phyloP scores from a whole-genome alignment of 176 grass and related monocot genomes.

The Melocanna baccifera region DNA sequence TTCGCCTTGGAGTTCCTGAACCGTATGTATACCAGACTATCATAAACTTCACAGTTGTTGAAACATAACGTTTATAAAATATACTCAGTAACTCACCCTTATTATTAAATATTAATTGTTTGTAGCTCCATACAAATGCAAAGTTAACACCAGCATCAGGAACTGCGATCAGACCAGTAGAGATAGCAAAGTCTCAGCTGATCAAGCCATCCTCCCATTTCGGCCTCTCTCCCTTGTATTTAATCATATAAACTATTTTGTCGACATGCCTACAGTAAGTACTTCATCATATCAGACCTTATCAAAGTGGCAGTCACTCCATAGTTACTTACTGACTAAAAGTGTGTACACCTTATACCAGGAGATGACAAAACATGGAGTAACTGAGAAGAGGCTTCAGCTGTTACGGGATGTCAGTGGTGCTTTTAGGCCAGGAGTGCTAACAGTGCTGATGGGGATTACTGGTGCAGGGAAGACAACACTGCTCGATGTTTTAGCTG shows the following conservation, averaged over 20 bases:
- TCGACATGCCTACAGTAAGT: slow-evolving; percentile 74
- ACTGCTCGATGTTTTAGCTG: slow-evolving; percentile 79
- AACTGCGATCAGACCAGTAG: neutral
- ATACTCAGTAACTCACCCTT: neutral
- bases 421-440: slow-evolving; percentile 64
- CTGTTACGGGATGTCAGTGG: slow-evolving; percentile 65
- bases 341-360: slow-evolving; percentile 24
- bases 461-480: slow-evolving; percentile 94
- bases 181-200: slow-evolving; percentile 9
- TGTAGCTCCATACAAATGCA: slow-evolving; percentile 53
- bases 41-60: neutral
- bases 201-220: slow-evolving; percentile 46
- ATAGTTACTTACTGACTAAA: slow-evolving; percentile 18
- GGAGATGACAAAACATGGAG: slow-evolving; percentile 59
- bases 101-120: slow-evolving; percentile 6
- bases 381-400: slow-evolving; percentile 70
- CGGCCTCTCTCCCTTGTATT: slow-evolving; percentile 68
- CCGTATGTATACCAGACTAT: slow-evolving; percentile 36
- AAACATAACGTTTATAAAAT: neutral
- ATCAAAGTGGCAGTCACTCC: neutral
- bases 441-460: slow-evolving; percentile 81
- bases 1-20: slow-evolving; percentile 56
- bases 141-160: slow-evolving; percentile 8
- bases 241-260: slow-evolving; percentile 68
- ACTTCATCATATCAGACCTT: neutral